Evolutionary conservation across 75 land plant species (phyloP).

Genomic region (Pinus tabuliformis): DNA sequence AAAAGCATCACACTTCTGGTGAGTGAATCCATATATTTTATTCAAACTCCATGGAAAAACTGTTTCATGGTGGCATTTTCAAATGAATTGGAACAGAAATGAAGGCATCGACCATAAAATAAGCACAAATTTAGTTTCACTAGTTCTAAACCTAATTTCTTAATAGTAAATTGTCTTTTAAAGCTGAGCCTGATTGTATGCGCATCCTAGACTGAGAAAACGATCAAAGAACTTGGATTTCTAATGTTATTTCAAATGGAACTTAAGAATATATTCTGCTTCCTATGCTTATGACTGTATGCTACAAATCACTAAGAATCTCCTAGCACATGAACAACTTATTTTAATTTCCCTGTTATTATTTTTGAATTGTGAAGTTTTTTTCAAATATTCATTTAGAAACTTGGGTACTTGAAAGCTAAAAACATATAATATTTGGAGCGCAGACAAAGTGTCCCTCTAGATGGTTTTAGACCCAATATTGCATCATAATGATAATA

Average conservation of each 20-base stretch:
- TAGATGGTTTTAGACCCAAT: neutral
- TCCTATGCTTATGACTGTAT: neutral
- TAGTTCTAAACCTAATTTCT: neutral
- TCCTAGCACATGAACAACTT: too few species aligned
- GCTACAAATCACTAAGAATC: neutral
- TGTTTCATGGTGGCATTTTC: neutral
- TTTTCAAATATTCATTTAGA: neutral
- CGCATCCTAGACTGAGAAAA: neutral
- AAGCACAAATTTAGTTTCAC: neutral
- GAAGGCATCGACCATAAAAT: neutral
- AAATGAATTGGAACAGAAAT: neutral
- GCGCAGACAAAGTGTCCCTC: neutral
- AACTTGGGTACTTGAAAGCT: neutral
- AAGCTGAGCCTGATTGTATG: neutral
- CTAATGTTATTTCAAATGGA: neutral
- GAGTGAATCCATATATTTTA: slow-evolving; percentile 4
- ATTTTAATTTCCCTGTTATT: neutral
- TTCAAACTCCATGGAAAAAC: neutral
- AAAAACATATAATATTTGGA: neutral
- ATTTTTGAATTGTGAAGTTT: neutral
- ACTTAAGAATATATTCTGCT: neutral
- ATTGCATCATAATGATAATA: neutral
- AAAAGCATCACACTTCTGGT: slow-evolving; percentile 89
- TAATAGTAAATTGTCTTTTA: neutral
- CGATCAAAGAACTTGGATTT: neutral